These are phyloP conservation scores for Trichaptum fuscoviolaceum DNA, from an alignment of 768 basidiomycete genomes.

Conservation along the genomic window DNA sequence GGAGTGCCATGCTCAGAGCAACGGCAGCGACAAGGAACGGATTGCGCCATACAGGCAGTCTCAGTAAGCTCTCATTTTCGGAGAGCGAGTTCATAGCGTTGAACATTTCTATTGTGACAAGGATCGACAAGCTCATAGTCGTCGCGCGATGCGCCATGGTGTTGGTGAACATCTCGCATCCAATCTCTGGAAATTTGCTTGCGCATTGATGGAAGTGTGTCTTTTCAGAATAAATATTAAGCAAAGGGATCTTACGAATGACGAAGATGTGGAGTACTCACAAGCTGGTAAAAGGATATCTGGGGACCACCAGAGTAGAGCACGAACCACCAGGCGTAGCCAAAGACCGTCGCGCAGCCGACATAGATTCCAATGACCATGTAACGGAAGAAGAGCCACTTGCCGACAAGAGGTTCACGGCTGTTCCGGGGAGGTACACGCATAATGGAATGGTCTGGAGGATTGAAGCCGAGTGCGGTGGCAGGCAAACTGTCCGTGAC, in stretches of 20 bases:
- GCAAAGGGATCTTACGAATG: conserved; percentile 5
- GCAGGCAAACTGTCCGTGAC: conserved; percentile 96
- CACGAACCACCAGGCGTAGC: conserved; percentile 99
- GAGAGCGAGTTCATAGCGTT: conserved; percentile 98
- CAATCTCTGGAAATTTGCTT: conserved; percentile 77
- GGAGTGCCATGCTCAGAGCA: conserved; percentile 84
- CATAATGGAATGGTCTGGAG: conserved; percentile 96
- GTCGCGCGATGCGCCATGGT: conserved; percentile 82
- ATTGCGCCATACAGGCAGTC: conserved; percentile 92
- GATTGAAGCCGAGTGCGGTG: conserved; percentile 97
- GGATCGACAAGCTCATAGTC: conserved; percentile 93
- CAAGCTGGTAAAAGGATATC: conserved; percentile 89
- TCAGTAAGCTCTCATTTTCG: conserved; percentile 90
- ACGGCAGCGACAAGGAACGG: conserved; percentile 88
- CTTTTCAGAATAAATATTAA: conserved; percentile 35
- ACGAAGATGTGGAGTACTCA: conserved; percentile 35
- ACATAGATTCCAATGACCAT: conserved; percentile 92
- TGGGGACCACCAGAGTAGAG: conserved; percentile 87
- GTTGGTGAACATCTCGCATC: conserved; percentile 94
- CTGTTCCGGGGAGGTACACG: conserved; percentile 86
- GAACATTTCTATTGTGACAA: conserved; percentile 96
- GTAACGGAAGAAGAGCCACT: conserved; percentile 96
- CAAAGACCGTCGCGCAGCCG: conserved; percentile 91
- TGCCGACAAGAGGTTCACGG: conserved; percentile 84
- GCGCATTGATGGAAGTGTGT: conserved; percentile 96